Evolutionary conservation across 1,139 yeast species (phyloP).

Genomic region (Yamadazyma sp.): DNA sequence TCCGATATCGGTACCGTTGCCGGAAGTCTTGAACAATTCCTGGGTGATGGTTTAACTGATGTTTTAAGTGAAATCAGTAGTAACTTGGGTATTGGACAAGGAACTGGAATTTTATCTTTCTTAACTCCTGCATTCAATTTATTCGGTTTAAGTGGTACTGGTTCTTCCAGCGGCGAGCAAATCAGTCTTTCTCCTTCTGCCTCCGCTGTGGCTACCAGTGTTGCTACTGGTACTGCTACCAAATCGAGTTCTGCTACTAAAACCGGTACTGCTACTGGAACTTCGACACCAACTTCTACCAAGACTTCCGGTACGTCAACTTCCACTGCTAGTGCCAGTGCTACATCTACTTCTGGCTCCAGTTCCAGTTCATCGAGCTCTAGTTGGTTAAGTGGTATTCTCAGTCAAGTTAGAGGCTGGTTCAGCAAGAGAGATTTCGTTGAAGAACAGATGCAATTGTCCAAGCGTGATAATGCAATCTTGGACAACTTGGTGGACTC

Average conservation of each 20-base stretch:
- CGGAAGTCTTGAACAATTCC: constrained; percentile 7
- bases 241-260: not conserved
- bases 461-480: constrained; percentile 24
- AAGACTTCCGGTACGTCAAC: constrained; percentile 9
- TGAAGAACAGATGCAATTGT: constrained; percentile 7
- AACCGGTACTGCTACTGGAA: constrained; percentile 5
- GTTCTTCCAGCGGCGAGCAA: constrained; percentile 7
- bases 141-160: constrained; percentile 13
- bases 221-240: constrained; percentile 6
- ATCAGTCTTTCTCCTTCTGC: constrained; percentile 12
- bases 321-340: constrained; percentile 8
- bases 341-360: constrained; percentile 8
- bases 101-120: constrained; percentile 18
- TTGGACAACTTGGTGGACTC: constrained; percentile 26
- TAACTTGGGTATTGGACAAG: constrained; percentile 14
- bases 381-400: constrained; percentile 9
- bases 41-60: constrained; percentile 13
- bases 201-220: constrained; percentile 9
- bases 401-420: constrained; percentile 12
- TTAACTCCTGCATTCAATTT: constrained; percentile 14
- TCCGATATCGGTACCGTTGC: constrained; percentile 13
- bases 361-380: constrained; percentile 7
- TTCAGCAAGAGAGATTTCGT: constrained; percentile 15
- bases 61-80: constrained; percentile 11
- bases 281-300: constrained; percentile 4